These are phyloP conservation scores for Reticulomyxa filosa DNA, from an alignment of 78 protist species.

Conservation along the genomic window DNA sequence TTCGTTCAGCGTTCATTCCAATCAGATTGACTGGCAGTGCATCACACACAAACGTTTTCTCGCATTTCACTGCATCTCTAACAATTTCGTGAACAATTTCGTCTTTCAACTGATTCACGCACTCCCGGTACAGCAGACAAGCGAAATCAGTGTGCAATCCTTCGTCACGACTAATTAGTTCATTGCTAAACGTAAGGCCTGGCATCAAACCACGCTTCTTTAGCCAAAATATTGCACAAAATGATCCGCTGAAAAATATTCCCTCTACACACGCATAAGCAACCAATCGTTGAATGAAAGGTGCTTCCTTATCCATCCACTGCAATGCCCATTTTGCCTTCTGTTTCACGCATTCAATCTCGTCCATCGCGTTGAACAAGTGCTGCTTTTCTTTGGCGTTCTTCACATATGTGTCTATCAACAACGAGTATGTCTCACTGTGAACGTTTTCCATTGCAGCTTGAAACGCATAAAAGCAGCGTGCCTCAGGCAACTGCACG, in stretches of 20 bases:
- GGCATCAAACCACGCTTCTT: conserved; percentile 68
- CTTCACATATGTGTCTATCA: conserved; percentile 80
- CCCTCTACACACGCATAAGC: conserved; percentile 98
- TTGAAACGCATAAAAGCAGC: conserved; percentile 94
- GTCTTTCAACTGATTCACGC: background rate
- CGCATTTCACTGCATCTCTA: conserved; percentile 74
- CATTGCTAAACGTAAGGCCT: conserved; percentile 79
- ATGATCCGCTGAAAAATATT: conserved; percentile 89
- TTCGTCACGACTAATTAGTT: conserved; percentile 88
- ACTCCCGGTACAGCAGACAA: conserved; percentile 58
- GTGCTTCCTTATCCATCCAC: conserved; percentile 48
- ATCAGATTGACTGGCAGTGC: conserved; percentile 76
- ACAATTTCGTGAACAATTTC: conserved; percentile 35
- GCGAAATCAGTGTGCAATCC: conserved; percentile 78
- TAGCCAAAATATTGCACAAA: conserved; percentile 91
- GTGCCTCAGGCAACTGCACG: conserved; percentile 87
- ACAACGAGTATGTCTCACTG: conserved; percentile 39
- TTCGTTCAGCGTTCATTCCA: conserved; percentile 71
- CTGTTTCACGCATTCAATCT: background rate
- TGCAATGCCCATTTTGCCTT: conserved; percentile 86
- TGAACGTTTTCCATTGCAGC: conserved; percentile 85
- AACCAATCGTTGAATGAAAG: conserved; percentile 73
- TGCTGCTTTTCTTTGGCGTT: background rate
- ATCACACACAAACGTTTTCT: conserved; percentile 62
- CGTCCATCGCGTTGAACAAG: too few species aligned